Percentiles rank a stretch among this genome's conserved stretches.
These are phyloP conservation scores for Endocladia muricata DNA, from an alignment of 31 red algal genomes.

Conservation along the genomic window DNA sequence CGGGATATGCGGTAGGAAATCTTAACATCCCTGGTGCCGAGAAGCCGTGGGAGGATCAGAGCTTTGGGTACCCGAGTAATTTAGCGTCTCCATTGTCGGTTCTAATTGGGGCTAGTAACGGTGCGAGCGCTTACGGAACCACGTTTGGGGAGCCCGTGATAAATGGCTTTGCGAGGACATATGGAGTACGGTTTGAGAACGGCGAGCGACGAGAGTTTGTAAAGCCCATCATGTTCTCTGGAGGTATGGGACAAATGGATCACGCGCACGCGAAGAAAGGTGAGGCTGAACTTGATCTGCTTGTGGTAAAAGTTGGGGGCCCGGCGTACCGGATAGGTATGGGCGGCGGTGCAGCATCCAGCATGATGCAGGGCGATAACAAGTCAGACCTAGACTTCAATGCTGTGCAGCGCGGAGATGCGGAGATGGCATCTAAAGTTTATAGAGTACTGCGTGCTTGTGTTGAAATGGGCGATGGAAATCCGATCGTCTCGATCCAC, in stretches of 20 bases:
- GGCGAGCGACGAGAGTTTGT: constrained; percentile 89
- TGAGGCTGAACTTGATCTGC: constrained; percentile 52
- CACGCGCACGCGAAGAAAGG: constrained; percentile 86
- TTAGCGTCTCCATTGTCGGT: constrained; percentile 85
- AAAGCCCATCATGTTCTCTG: constrained; percentile 99
- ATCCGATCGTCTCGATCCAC: constrained; percentile 97
- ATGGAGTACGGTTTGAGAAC: constrained; percentile 59
- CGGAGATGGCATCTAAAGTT: constrained; percentile 97
- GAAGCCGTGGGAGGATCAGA: constrained; percentile 84
- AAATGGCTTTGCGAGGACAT: constrained; percentile 90
- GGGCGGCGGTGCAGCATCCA: constrained; percentile 99
- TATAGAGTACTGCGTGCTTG: constrained; percentile 94
- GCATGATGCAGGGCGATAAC: constrained; percentile 96
- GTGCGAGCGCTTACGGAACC: constrained; percentile 99
- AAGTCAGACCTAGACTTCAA: constrained; percentile 94
- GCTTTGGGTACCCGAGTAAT: constrained; percentile 82
- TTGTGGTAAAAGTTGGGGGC: constrained; percentile 97
- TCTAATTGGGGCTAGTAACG: constrained; percentile 89
- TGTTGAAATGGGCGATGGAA: constrained; percentile 88
- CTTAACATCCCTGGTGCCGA: constrained; percentile 71
- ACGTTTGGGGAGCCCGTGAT: constrained; percentile 99
- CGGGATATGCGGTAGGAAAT: constrained; percentile 96
- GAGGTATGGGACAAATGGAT: constrained; percentile 97
- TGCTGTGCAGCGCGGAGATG: constrained; percentile 99
- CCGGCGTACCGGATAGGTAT: constrained; percentile 99